Conservation (phyloP, 1,139 yeast species). For the Blastobotrys buckinghamii region DNA sequence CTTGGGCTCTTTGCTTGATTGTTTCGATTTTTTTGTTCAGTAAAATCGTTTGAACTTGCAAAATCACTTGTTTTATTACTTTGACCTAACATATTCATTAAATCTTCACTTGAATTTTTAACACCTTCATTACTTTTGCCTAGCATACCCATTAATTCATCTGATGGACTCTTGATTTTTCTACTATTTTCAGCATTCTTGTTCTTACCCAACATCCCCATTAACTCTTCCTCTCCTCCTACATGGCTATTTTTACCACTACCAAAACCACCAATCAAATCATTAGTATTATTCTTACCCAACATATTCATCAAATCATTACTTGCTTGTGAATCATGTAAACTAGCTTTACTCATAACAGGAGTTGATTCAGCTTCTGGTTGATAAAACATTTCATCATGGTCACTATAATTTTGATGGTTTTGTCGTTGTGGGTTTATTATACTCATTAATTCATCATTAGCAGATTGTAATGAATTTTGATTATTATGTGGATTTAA, state of each 20-base stretch:
- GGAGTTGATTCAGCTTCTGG: background rate
- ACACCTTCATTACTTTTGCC: background rate
- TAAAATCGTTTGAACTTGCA: background rate
- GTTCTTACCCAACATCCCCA: conserved; percentile 6
- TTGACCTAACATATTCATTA: conserved; percentile 5
- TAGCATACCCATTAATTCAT: too few relatives aligned
- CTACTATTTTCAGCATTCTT: too few relatives aligned
- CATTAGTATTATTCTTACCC: background rate
- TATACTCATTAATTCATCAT: background rate
- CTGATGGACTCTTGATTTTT: too few relatives aligned
- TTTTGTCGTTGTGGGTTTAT: too few relatives aligned
- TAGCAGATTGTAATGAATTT: background rate
- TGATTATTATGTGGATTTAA: background rate
- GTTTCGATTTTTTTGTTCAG: too few relatives aligned
- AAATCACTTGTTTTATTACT: background rate
- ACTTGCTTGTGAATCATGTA: background rate
- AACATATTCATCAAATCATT: conserved; percentile 4
- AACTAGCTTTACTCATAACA: background rate
- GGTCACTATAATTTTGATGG: too few relatives aligned
- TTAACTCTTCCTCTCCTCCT: background rate
- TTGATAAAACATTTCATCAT: background rate
- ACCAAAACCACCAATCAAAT: too few relatives aligned
- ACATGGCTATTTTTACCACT: too few relatives aligned
- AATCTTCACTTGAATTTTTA: conserved; percentile 2
- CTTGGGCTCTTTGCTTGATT: background rate